These are phyloP conservation scores for Penicillium dipodomyicola DNA, from an alignment of 495 filamentous ascomycete species.

Conservation along the genomic window DNA sequence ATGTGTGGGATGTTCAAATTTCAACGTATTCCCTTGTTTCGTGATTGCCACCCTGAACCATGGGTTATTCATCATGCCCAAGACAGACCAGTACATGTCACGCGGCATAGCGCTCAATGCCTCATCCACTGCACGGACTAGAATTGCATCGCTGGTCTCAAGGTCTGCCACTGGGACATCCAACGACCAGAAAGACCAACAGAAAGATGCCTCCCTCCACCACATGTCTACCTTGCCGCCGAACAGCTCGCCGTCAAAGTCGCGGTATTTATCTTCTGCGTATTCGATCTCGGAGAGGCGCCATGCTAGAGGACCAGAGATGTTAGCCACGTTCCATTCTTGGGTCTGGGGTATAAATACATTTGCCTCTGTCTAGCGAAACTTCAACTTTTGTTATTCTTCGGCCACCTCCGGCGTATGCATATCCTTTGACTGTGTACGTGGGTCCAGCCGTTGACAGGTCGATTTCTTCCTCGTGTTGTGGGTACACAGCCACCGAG, in stretches of 20 bases:
- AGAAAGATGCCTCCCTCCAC: conserved; percentile 79
- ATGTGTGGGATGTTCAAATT: conserved; percentile 90
- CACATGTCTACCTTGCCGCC: conserved; percentile 80
- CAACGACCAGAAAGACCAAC: conserved; percentile 93
- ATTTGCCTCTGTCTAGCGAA: conserved; percentile 77
- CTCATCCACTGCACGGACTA: conserved; percentile 91
- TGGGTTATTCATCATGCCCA: conserved; percentile 99
- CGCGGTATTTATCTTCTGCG: conserved; percentile 82
- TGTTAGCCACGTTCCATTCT: conserved; percentile 16
- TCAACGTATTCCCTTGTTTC: conserved; percentile 62
- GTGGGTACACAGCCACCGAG: conserved; percentile 76
- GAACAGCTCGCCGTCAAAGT: conserved; percentile 63
- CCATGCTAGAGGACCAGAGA: conserved; percentile 56
- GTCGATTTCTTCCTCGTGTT: conserved; percentile 72
- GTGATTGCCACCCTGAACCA: conserved; percentile 86
- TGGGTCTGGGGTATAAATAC: conserved; percentile 18
- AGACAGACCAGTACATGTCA: conserved; percentile 96
- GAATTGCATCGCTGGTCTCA: conserved; percentile 62
- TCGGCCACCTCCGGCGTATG: conserved; percentile 87
- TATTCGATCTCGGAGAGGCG: conserved; percentile 77
- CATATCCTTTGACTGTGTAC: conserved; percentile 78
- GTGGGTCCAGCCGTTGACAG: conserved; percentile 45
- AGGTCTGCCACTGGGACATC: conserved; percentile 66
- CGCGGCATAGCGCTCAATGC: conserved; percentile 81
- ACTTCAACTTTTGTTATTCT: conserved; percentile 81